Evolutionary conservation across 306 rosid species (phyloP), one percentile per base, ranked within the genome.

Genomic region (Cyclanthera cordifolia): DNA sequence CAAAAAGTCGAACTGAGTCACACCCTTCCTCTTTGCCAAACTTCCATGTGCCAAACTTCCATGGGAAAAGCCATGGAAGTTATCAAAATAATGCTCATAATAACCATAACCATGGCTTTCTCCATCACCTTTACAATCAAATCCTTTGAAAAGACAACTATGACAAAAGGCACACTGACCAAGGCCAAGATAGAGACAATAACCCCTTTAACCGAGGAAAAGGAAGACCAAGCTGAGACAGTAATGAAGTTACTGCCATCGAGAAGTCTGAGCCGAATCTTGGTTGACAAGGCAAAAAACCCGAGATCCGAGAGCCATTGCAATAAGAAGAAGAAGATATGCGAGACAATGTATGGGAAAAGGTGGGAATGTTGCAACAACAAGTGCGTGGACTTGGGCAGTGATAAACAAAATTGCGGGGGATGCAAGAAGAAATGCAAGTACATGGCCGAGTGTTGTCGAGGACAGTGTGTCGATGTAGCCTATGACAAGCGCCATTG

Each of bases 21-120:
- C 37, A 7, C 30, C 30, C 30, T 27, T 27, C 30, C 30, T 1
- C 30, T 27, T 27, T n/a, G n/a, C n/a, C n/a, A n/a, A n/a, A n/a
- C n/a, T n/a, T n/a, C n/a, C n/a, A n/a, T n/a, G n/a, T 27, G 30
- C 30, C 30, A 12, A 39, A 37, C 69, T 61, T 41, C 69, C 69
- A 61, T 13, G 2, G 51, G 17, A 83, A 69, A 74, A 81, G 86
- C 82, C 86, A 89, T 92, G 97, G 90, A 67, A 65, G 50, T 78
- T 76, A 46, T 82, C 27, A 89, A 87, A 75, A 75, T 69, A 3
- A 64, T 85, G 45, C 8, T 89, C 57, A 39, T 86, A 70, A 70
- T 92, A 9, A 85, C 95, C 46, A 78, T 84, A 67, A 81, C 95
- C 82, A 85, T 89, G 97, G 93, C 90, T 83, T 76, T 92, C 80